Evolutionary conservation across 192 early-diverging fungal genomes (phyloP).

Genomic region (Coemansia sp.): DNA sequence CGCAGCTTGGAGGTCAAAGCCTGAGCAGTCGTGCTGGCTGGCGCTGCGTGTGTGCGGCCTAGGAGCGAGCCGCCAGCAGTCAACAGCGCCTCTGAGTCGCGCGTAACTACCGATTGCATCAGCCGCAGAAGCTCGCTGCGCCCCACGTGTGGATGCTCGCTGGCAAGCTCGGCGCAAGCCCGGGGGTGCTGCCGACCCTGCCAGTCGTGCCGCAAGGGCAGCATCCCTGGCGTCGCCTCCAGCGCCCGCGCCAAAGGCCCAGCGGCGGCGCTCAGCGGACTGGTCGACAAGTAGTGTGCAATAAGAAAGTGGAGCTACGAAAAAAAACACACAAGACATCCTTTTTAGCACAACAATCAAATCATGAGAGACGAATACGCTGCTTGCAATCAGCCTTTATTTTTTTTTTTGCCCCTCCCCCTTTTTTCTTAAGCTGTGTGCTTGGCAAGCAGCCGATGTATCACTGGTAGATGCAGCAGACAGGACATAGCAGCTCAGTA

Average conservation of each 20-base stretch:
- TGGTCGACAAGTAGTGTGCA: slow-evolving; percentile 64
- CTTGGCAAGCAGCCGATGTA: not conserved
- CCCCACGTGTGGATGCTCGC: slow-evolving; percentile 28
- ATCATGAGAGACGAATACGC: not conserved
- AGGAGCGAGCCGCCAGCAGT: slow-evolving; percentile 46
- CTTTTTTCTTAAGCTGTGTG: not conserved
- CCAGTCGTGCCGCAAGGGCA: slow-evolving; percentile 74
- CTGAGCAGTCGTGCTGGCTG: slow-evolving; percentile 20
- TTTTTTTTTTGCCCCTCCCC: not conserved
- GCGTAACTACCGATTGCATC: slow-evolving; percentile 23
- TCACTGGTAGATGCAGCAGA: not conserved
- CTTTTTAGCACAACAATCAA: slow-evolving; percentile 4
- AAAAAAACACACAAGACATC: not conserved
- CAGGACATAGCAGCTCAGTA: slow-evolving; percentile 3
- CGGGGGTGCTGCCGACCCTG: slow-evolving; percentile 60
- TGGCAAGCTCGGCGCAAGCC: slow-evolving; percentile 63
- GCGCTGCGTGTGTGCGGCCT: slow-evolving; percentile 27
- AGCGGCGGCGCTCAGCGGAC: slow-evolving; percentile 61
- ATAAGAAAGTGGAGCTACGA: slow-evolving; percentile 73
- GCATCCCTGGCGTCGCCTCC: slow-evolving; percentile 51
- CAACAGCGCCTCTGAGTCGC: slow-evolving; percentile 25
- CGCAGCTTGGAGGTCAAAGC: not conserved
- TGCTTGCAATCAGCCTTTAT: not conserved
- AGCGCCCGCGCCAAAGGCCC: slow-evolving; percentile 44
- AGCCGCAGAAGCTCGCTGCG: slow-evolving; percentile 31